A percentile compares a stretch with the other conserved stretches of the same genome.
phyloP scores from a whole-genome alignment of 2,329 filamentous ascomycete species.

The Sporothrix mexicana region DNA sequence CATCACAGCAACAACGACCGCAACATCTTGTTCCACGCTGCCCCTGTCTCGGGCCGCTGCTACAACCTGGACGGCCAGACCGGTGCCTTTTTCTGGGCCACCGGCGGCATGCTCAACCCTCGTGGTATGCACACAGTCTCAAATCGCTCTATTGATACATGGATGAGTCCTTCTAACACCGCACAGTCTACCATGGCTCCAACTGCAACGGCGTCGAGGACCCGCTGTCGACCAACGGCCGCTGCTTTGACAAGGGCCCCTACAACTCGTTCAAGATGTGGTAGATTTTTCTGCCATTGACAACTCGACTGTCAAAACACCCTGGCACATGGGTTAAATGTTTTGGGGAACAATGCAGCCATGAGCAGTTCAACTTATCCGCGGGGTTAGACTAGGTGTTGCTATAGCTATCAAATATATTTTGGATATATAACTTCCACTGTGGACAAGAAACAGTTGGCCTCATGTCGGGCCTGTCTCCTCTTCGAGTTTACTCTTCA shows the following conservation, averaged over 20 bases:
- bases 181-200: neutral
- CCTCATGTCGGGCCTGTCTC: too few species aligned
- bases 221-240: conserved; percentile 15
- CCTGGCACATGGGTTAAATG: too few species aligned
- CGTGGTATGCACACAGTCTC: neutral
- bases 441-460: too few species aligned
- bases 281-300: neutral
- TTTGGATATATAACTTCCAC: too few species aligned
- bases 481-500: too few species aligned
- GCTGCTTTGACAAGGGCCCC: conserved; percentile 18
- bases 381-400: too few species aligned
- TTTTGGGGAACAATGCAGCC: too few species aligned
- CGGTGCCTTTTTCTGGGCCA: conserved; percentile 20
- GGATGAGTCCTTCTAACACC: neutral
- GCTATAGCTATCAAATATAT: too few species aligned
- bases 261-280: conserved; percentile 25
- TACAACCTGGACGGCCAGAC: conserved; percentile 13
- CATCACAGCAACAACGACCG: conserved; percentile 13
- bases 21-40: conserved; percentile 22
- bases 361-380: too few species aligned
- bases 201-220: conserved; percentile 19
- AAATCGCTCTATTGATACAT: neutral
- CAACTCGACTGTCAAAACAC: too few species aligned
- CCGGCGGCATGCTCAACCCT: conserved; percentile 25
- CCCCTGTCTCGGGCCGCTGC: conserved; percentile 22